Conservation (phyloP, 2,329 filamentous ascomycete species). For the Aspergillus eucalypticola region DNA sequence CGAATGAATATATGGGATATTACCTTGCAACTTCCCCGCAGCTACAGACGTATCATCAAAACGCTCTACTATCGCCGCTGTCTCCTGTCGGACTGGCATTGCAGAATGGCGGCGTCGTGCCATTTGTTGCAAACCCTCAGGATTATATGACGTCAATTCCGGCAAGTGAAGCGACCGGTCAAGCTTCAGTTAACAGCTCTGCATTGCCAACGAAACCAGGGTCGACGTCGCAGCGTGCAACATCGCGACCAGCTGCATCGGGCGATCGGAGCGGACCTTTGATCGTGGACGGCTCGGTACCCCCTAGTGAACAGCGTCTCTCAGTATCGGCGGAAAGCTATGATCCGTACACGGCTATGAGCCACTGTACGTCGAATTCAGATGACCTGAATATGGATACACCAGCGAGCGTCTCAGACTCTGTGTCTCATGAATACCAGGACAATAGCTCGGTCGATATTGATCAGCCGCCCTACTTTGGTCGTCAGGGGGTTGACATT, state of each 20-base stretch:
- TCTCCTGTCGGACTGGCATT: slow-evolving; percentile 42
- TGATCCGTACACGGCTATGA: slow-evolving; percentile 39
- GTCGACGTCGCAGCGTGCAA: slow-evolving; percentile 24
- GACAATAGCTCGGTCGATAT: slow-evolving; percentile 40
- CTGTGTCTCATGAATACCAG: slow-evolving; percentile 41
- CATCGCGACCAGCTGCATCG: slow-evolving; percentile 30
- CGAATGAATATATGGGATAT: slow-evolving; percentile 49
- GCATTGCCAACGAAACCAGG: slow-evolving; percentile 22
- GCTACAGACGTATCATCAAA: slow-evolving; percentile 43
- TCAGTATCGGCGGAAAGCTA: slow-evolving; percentile 36
- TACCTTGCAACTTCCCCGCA: slow-evolving; percentile 49
- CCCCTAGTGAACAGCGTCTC: slow-evolving; percentile 38
- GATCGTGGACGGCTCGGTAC: slow-evolving; percentile 51
- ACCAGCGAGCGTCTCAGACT: slow-evolving; percentile 40
- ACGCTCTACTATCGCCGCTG: slow-evolving; percentile 39
- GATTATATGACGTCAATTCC: slow-evolving; percentile 35
- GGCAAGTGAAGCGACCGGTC: slow-evolving; percentile 26
- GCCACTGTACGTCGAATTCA: slow-evolving; percentile 44
- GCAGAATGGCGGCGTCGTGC: slow-evolving; percentile 40
- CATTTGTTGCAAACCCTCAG: slow-evolving; percentile 33
- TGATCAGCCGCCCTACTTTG: slow-evolving; percentile 31
- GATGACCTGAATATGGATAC: slow-evolving; percentile 41
- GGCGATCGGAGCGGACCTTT: slow-evolving; percentile 42
- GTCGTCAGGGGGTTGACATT: slow-evolving; percentile 28
- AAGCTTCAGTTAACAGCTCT: slow-evolving; percentile 27